Evolutionary conservation across 2,329 filamentous ascomycete species (phyloP).

Genomic region (Cladophialophora exuberans): DNA sequence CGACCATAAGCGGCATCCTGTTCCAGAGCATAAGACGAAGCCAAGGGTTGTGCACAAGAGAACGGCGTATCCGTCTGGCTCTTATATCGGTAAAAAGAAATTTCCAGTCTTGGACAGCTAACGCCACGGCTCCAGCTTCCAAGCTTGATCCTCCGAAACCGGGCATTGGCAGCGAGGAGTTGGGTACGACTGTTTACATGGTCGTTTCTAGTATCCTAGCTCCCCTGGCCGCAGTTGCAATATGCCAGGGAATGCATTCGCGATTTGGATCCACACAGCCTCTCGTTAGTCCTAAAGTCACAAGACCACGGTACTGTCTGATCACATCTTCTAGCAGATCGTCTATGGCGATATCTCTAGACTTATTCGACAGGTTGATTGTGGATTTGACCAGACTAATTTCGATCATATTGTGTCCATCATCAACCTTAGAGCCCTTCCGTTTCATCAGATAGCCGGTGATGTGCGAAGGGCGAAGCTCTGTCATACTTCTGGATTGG

Average conservation of each 20-base stretch:
- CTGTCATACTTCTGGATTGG: constrained; percentile 45
- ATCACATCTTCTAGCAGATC: constrained; percentile 46
- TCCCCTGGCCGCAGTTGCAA: constrained; percentile 49
- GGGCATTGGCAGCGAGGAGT: background rate
- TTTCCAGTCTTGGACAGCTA: no score
- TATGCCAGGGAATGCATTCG: constrained; percentile 52
- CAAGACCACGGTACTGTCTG: constrained; percentile 49
- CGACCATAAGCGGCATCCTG: background rate
- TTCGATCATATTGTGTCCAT: constrained; percentile 45
- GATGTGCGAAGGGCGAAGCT: constrained; percentile 45
- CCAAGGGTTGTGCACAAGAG: no score
- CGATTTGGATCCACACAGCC: constrained; percentile 46
- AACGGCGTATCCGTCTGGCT: no score
- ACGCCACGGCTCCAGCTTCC: background rate
- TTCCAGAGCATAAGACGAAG: background rate
- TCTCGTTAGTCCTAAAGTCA: constrained; percentile 46
- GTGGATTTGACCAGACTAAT: constrained; percentile 46
- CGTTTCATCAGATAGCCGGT: constrained; percentile 53
- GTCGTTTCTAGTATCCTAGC: constrained; percentile 22
- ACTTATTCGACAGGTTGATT: constrained; percentile 24
- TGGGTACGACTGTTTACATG: constrained; percentile 7
- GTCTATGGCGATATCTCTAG: constrained; percentile 30
- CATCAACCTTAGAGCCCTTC: constrained; percentile 44
- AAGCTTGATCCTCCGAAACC: constrained; percentile 6
- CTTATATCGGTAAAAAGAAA: background rate